phyloP scores from a whole-genome alignment of 225 moss, liverwort and hornwort species.

The Physcomitrellopsis africana region DNA sequence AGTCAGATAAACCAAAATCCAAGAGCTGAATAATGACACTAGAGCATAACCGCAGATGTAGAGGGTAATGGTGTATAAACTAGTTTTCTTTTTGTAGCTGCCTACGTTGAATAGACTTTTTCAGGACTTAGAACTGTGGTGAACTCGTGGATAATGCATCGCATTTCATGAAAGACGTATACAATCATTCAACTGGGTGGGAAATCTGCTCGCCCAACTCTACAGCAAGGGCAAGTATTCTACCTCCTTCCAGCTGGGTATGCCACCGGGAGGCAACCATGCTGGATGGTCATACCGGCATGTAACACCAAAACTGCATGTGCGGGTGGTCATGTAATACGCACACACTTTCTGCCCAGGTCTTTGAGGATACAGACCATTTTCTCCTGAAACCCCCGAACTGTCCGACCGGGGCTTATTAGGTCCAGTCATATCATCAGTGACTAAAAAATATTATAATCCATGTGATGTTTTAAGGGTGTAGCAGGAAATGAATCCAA shows the following conservation, averaged over 20 bases:
- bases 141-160: neutral
- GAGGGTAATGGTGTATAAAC: no score
- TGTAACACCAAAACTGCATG: slow-evolving; percentile 85
- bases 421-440: slow-evolving; percentile 20
- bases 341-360: slow-evolving; percentile 95
- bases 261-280: slow-evolving; percentile 94
- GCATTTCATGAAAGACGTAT: neutral
- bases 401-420: slow-evolving; percentile 73
- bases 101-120: neutral
- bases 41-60: neutral
- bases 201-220: neutral
- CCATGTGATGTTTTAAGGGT: neutral
- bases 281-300: slow-evolving; percentile 95
- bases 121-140: neutral
- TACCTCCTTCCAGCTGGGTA: slow-evolving; percentile 98
- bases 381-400: slow-evolving; percentile 49
- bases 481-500: neutral
- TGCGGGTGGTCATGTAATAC: slow-evolving; percentile 91
- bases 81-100: neutral
- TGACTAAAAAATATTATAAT: neutral
- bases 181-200: rapidly evolving
- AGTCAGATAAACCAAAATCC: neutral
- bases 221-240: neutral
- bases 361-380: slow-evolving; percentile 75
- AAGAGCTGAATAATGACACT: neutral